Conservation (phyloP, 768 basidiomycete genomes). For the Rubroboletus pulcherrimus region DNA sequence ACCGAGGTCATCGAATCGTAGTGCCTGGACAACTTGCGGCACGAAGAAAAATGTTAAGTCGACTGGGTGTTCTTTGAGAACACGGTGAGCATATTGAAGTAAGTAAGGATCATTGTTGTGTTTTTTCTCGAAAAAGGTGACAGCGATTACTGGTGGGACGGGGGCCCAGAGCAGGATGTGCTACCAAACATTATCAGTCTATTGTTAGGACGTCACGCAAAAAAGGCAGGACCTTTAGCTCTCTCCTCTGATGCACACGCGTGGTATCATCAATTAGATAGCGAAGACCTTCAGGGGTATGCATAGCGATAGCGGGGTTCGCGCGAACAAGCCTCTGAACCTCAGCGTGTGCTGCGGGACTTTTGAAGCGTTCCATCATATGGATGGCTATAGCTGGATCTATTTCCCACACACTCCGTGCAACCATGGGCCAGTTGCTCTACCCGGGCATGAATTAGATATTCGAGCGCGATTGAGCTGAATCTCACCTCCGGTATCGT, state of each 20-base stretch:
- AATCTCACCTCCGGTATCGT: constrained; percentile 57
- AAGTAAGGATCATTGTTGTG: constrained; percentile 81
- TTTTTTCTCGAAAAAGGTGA: constrained; percentile 80
- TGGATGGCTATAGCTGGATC: constrained; percentile 80
- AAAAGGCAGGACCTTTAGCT: constrained; percentile 63
- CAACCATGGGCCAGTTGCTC: constrained; percentile 62
- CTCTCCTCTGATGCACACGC: constrained; percentile 53
- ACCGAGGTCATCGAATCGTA: constrained; percentile 89
- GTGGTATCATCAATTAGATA: constrained; percentile 75
- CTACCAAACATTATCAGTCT: constrained; percentile 39
- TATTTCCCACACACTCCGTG: constrained; percentile 76
- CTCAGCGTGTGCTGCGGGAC: constrained; percentile 60
- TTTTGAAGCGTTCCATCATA: constrained; percentile 87
- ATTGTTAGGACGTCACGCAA: not conserved
- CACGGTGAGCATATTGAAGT: constrained; percentile 94
- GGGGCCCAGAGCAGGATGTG: constrained; percentile 86
- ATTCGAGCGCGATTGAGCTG: not conserved
- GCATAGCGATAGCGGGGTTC: constrained; percentile 63
- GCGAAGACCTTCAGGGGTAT: constrained; percentile 75
- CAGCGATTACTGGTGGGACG: constrained; percentile 78
- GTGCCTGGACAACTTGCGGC: constrained; percentile 95
- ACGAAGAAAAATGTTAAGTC: constrained; percentile 98
- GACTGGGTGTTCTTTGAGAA: constrained; percentile 91
- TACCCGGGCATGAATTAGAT: constrained; percentile 25
- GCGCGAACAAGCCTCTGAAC: constrained; percentile 71